These are phyloP conservation scores for Fusarium coicis DNA, from an alignment of 2,329 filamentous ascomycete genomes.

Conservation along the genomic window DNA sequence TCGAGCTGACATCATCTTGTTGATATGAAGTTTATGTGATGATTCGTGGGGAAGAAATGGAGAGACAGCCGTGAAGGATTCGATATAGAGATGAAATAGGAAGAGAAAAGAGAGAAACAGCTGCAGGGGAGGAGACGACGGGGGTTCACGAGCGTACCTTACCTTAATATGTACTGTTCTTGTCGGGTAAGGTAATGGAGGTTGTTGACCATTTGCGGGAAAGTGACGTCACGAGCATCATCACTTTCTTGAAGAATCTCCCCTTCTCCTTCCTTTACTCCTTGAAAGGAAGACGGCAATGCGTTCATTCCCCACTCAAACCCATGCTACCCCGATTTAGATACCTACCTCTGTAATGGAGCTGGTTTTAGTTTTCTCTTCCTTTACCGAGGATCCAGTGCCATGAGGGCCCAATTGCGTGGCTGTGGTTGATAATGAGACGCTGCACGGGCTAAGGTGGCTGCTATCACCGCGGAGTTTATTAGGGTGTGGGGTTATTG, in stretches of 20 bases:
- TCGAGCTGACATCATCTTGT: conserved; percentile 40
- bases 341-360: neutral
- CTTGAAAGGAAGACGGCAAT: conserved; percentile 13
- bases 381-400: conserved; percentile 19
- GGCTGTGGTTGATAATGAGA: conserved; percentile 9
- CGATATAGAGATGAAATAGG: neutral
- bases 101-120: neutral
- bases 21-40: neutral
- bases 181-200: neutral
- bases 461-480: neutral
- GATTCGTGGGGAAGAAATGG: neutral
- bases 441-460: neutral
- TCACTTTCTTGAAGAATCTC: conserved; percentile 6
- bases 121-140: neutral
- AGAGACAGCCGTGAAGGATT: neutral
- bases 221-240: conserved; percentile 40
- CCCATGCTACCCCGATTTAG: conserved; percentile 12
- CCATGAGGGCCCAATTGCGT: conserved; percentile 11
- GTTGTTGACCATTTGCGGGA: conserved; percentile 23
- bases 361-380: neutral
- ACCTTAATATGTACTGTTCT: conserved; percentile 7
- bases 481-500: conserved; percentile 2
- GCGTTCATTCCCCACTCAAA: conserved; percentile 26
- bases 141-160: conserved; percentile 4
- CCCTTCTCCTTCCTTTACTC: conserved; percentile 4